Evolutionary conservation across 163 green algal genomes (phyloP).

Genomic region (Scenedesmus sp.): DNA sequence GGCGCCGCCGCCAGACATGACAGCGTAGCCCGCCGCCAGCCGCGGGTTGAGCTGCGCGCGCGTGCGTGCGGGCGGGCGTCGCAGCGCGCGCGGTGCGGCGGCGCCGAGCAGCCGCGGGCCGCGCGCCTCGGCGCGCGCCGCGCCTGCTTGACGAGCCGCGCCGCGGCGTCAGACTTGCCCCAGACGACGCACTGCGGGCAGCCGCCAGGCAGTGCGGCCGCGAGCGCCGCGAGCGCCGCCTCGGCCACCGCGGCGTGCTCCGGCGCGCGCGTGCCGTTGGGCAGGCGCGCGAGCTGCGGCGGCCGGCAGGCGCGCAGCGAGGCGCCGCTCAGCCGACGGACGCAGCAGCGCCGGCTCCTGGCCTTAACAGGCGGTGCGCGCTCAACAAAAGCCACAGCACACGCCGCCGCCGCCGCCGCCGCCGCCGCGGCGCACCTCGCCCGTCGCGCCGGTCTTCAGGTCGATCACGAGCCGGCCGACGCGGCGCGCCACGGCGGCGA

Average conservation of each 20-base stretch:
- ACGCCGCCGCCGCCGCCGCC: background rate
- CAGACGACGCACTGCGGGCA: constrained; percentile 61
- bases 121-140: no score
- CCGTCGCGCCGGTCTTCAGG: constrained; percentile 49
- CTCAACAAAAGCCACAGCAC: constrained; percentile 18
- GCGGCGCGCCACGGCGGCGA: constrained; percentile 41
- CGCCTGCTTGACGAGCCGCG: background rate
- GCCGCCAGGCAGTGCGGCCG: constrained; percentile 36
- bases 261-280: no score
- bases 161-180: constrained; percentile 54
- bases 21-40: constrained; percentile 3
- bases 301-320: background rate
- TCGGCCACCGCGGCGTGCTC: background rate
- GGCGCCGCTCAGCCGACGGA: background rate
- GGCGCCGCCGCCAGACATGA: constrained; percentile 2
- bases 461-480: constrained; percentile 62
- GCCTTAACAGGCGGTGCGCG: background rate
- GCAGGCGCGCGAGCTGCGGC: background rate
- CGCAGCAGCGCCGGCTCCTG: no score
- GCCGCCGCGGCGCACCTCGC: constrained; percentile 36
- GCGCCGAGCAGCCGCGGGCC: background rate
- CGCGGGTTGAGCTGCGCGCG: background rate
- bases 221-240: constrained; percentile 2
- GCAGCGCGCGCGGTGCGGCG: background rate
- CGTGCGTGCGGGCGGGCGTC: background rate